Evolutionary conservation across 305 asterid genomes (phyloP).

Genomic region (Fraxinus sp.): DNA sequence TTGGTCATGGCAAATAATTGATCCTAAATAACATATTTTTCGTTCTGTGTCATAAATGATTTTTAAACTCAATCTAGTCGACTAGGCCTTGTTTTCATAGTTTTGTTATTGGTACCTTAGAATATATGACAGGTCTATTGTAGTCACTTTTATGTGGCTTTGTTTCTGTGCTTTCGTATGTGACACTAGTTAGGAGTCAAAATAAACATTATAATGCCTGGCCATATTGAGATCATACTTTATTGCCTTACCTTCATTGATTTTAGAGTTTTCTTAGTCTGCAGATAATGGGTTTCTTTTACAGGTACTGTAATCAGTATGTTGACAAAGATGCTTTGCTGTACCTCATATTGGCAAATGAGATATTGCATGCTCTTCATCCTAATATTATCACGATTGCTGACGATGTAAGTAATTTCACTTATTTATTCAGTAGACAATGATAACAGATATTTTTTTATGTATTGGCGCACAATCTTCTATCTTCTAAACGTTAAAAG

Average conservation of each 20-base stretch:
- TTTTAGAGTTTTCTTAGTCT: constrained; percentile 14
- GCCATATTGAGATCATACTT: constrained; percentile 14
- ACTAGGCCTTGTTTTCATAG: neutral
- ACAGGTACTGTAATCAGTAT: constrained; percentile 95
- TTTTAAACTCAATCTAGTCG: neutral
- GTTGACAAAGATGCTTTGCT: constrained; percentile 87
- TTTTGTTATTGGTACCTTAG: neutral
- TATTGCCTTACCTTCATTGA: constrained; percentile 3
- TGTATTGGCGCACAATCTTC: neutral
- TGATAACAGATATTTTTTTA: constrained; percentile 1
- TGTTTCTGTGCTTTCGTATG: neutral
- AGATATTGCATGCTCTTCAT: constrained; percentile 76
- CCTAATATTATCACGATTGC: constrained; percentile 90
- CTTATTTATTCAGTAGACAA: constrained; percentile 6
- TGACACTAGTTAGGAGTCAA: neutral
- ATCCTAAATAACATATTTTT: constrained; percentile 3
- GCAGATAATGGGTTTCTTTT: constrained; percentile 26
- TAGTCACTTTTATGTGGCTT: neutral
- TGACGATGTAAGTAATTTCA: constrained; percentile 74
- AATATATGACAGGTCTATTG: neutral
- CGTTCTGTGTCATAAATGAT: constrained; percentile 2
- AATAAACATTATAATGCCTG: neutral
- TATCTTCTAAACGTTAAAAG: neutral
- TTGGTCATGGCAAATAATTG: constrained; percentile 23
- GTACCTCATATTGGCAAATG: constrained; percentile 87